These are phyloP conservation scores for Guyanaporus albipodus DNA, from an alignment of 768 basidiomycete genomes.

Conservation along the genomic window DNA sequence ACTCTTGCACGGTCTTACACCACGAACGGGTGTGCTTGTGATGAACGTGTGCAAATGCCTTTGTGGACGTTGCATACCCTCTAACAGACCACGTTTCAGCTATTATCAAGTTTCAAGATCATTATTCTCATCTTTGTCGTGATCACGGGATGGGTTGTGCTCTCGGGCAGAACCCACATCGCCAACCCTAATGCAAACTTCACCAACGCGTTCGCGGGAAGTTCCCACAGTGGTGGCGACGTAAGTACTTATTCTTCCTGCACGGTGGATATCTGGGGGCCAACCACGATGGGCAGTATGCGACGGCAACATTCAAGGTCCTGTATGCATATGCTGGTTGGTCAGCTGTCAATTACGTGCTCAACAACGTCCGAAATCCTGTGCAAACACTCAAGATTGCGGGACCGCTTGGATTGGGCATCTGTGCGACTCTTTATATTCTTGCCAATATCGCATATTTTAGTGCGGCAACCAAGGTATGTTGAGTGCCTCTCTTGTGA, in stretches of 20 bases:
- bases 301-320: constrained; percentile 58
- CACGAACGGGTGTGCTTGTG: constrained; percentile 43
- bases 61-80: too few species aligned
- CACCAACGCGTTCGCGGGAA: constrained; percentile 52
- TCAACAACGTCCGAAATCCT: constrained; percentile 45
- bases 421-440: constrained; percentile 49
- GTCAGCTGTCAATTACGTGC: constrained; percentile 55
- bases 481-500: not conserved
- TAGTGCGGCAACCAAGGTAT: constrained; percentile 30
- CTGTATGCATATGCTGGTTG: constrained; percentile 47
- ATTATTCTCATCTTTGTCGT: constrained; percentile 52
- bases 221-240: constrained; percentile 48
- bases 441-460: constrained; percentile 59
- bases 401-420: constrained; percentile 52
- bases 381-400: constrained; percentile 59
- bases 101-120: constrained; percentile 51
- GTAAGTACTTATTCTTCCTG: constrained; percentile 24
- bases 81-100: constrained; percentile 26
- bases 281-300: constrained; percentile 39
- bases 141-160: constrained; percentile 56
- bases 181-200: constrained; percentile 57
- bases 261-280: not conserved
- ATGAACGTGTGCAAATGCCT: constrained; percentile 46
- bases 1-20: constrained; percentile 49
- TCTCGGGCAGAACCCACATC: constrained; percentile 55